Base-by-base conservation (phyloP, 352 stramenopile species). In the Globisporangium okanoganense region DNA sequence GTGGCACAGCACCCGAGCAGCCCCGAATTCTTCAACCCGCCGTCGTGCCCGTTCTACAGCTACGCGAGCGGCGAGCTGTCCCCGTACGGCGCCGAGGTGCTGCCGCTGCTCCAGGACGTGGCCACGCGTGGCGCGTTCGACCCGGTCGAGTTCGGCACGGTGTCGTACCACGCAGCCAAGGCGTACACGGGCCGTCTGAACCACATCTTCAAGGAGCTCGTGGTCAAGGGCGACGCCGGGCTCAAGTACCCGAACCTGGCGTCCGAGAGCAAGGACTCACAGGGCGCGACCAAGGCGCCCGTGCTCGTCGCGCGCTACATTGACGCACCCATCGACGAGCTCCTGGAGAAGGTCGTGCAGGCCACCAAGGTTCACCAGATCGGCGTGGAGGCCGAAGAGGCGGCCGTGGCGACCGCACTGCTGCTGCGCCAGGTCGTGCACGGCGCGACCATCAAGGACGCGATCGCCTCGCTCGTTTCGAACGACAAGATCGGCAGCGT, bases 181-280 rank as follows among this genome's bases (percentile, higher is more conserved):
- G 61, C 64, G 33, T 87, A 87, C 69, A 71, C 69, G 18, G 81
- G 76, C 1, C 75, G 76, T 9, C 63, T 88, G 36, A 90, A 90
- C 63, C 66, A 78, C 52, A 76, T 86, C 58, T 85, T 90, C 57
- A 80, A 81, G 55, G 75, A 90, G 53, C 72, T 88, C 61, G 77
- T 90, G 35, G 64, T 65, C 31, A 88, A 88, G 64, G 81, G 77
- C 38, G 81, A 88, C 48, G 81, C 75, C 9, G 78, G 81, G 51
- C 71, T 78, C 35, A 79, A 66, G n/a, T 81, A 76, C 41, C 78
- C 78, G 2, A 63, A 87, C 29, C 53, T 88, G 35, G 76, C 81
- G 3, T 73, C 66, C 5, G 66, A 72, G 53, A 85, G 73, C 69
- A 75, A 79, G 18, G 80, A 90, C 51, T 56, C 77, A 9, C 80